Conservation (phyloP, 2,329 filamentous ascomycete genomes). For the Truncatella angustata region DNA sequence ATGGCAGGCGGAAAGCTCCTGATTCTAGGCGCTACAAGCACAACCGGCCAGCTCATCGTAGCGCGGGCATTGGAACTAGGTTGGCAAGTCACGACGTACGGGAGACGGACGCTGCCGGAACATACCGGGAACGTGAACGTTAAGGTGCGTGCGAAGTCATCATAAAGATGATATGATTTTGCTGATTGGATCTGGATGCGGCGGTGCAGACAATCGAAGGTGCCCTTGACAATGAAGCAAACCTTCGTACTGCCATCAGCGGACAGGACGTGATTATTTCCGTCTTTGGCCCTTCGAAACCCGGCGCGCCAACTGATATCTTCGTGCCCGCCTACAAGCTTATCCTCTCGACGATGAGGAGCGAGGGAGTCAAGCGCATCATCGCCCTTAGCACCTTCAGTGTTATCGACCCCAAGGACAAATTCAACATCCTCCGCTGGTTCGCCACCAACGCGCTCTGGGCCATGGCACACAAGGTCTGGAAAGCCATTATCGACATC, state of each 20-base stretch:
- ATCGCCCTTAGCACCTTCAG: constrained; percentile 12
- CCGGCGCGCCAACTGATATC: neutral
- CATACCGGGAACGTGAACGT: neutral
- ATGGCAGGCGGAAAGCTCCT: neutral
- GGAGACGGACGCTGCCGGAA: neutral
- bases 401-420: constrained; percentile 8
- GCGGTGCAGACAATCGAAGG: neutral
- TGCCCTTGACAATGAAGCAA: neutral
- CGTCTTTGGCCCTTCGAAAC: neutral
- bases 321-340: neutral
- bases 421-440: constrained; percentile 4
- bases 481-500: constrained; percentile 7
- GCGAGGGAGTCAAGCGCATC: constrained; percentile 11
- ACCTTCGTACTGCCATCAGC: neutral
- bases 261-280: neutral
- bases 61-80: neutral
- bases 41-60: neutral
- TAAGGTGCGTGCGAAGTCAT: neutral
- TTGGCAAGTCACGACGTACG: neutral
- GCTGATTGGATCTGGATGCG: no score
- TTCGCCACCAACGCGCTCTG: constrained; percentile 5
- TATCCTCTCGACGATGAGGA: constrained; percentile 3
- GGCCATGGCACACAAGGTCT: constrained; percentile 1
- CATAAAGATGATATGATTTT: no score
- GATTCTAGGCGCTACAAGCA: neutral